Base-by-base conservation (phyloP, 1,284 basidiomycete species). In the Ustilago sp. region DNA sequence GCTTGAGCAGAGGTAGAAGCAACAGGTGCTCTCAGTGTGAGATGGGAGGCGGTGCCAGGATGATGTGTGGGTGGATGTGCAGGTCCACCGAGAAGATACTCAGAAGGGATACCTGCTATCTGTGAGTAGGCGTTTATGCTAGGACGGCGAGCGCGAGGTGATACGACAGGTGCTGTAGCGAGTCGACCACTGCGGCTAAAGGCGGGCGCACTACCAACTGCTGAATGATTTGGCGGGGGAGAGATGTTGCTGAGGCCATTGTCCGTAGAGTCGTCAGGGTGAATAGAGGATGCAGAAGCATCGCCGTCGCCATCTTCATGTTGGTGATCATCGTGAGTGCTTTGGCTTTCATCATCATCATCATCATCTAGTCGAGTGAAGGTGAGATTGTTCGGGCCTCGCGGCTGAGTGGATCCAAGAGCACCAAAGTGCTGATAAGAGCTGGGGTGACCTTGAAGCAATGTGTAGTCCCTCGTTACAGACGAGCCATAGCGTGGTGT, bases 401-500 rank as follows among this genome's bases (percentile, higher is more conserved):
- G 62, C n/a, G 58, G 39, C 19, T 62, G 43, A 23, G 48, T 59
- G 12, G 58, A 19, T 8, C 45, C 34, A 48, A 74, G 68, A 5
- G 63, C 68, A 17, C 71, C 71, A 32, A 74, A 74, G 47, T 78
- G 75, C 11, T 74, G 75, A 62, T 70, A 74, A 13, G 71, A 70
- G 61, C 71, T 62, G 0, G 75, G 75, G 28, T 78, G 75, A 35
- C 71, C 71, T 61, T 78, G 75, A 1, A 78, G 59, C 36, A 78
- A 55, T 5, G 68, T 74, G 34, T 78, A 78, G 62, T 78, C 75
- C 34, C 75, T 61, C 23, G 75, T 58, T 23, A 78, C 71, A 57
- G 75, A 78, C 39, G 75, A 78, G 39, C 75, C 65, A 59, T 78
- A 78, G 19, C 75, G 75, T 8, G 70, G 61, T n/a, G 71, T 68